Percentiles rank a stretch among this genome's conserved stretches.
These are phyloP conservation scores for Penicillium sp. DNA, from an alignment of 2,329 filamentous ascomycete genomes.

Conservation along the genomic window DNA sequence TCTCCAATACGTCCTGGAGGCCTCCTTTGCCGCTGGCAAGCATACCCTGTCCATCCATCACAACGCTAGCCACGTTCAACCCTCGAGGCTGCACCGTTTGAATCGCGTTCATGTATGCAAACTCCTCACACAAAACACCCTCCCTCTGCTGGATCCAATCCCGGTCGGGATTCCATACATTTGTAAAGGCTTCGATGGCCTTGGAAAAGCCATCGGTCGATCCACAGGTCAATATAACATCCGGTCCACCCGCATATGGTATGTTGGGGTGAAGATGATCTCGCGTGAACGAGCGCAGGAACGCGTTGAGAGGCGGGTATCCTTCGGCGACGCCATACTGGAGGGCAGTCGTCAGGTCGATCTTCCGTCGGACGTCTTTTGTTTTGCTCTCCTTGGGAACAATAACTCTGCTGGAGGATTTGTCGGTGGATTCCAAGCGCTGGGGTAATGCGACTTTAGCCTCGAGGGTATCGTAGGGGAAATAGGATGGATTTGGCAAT, in stretches of 20 bases:
- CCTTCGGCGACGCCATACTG: slow-evolving; percentile 86
- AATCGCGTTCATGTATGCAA: slow-evolving; percentile 77
- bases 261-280: slow-evolving; percentile 78
- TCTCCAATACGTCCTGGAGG: slow-evolving; percentile 74
- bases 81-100: slow-evolving; percentile 68
- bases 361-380: slow-evolving; percentile 64
- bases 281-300: slow-evolving; percentile 75
- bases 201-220: slow-evolving; percentile 86
- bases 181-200: slow-evolving; percentile 71
- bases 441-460: slow-evolving; percentile 74
- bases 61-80: slow-evolving; percentile 71
- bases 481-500: slow-evolving; percentile 77
- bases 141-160: slow-evolving; percentile 70
- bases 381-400: slow-evolving; percentile 70
- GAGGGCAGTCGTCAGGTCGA: slow-evolving; percentile 78
- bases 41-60: slow-evolving; percentile 81
- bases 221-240: slow-evolving; percentile 77
- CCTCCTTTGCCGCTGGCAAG: slow-evolving; percentile 70
- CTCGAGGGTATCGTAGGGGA: slow-evolving; percentile 89
- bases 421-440: slow-evolving; percentile 69
- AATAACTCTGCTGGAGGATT: slow-evolving; percentile 58
- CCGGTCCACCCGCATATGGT: slow-evolving; percentile 74
- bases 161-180: slow-evolving; percentile 71
- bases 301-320: slow-evolving; percentile 75
- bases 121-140: slow-evolving; percentile 77